These are phyloP conservation scores for Huntiella savannae DNA, from an alignment of 2,329 filamentous ascomycete genomes.

Conservation along the genomic window DNA sequence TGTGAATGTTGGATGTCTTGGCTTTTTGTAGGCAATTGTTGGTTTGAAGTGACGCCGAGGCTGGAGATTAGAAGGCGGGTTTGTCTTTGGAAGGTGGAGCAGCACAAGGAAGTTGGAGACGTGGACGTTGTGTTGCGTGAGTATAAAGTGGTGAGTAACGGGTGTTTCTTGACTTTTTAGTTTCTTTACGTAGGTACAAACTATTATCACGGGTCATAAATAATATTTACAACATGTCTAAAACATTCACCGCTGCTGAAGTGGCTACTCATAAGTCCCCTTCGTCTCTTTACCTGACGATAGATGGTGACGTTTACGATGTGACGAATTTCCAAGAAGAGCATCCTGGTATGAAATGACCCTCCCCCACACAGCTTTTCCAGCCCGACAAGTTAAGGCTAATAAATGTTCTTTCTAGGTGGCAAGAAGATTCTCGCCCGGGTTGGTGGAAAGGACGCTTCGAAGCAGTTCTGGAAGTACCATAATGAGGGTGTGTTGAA, in stretches of 20 bases:
- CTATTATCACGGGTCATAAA: no score
- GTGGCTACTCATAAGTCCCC: slow-evolving; percentile 84
- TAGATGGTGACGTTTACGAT: slow-evolving; percentile 93
- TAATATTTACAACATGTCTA: slow-evolving; percentile 46
- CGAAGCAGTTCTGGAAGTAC: slow-evolving; percentile 52
- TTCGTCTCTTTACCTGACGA: slow-evolving; percentile 69
- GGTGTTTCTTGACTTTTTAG: no score
- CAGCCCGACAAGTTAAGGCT: neutral
- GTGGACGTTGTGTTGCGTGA: no score
- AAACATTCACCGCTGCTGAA: slow-evolving; percentile 66
- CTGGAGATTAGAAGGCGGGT: no score
- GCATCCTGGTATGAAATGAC: slow-evolving; percentile 48
- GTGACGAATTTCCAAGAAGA: slow-evolving; percentile 75
- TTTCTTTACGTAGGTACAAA: no score
- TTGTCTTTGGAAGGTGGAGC: no score
- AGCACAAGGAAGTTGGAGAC: no score
- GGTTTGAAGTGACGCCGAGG: no score
- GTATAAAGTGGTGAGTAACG: no score
- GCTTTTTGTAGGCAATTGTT: no score
- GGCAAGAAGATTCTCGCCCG: slow-evolving; percentile 47
- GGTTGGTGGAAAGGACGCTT: slow-evolving; percentile 46
- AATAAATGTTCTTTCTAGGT: slow-evolving; percentile 19
- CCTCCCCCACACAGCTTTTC: neutral
- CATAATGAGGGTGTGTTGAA: slow-evolving; percentile 78
- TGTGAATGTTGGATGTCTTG: no score